Evolutionary conservation across 768 basidiomycete genomes (phyloP), one percentile per base, ranked within the genome.

Genomic region (Mycena vitilis): DNA sequence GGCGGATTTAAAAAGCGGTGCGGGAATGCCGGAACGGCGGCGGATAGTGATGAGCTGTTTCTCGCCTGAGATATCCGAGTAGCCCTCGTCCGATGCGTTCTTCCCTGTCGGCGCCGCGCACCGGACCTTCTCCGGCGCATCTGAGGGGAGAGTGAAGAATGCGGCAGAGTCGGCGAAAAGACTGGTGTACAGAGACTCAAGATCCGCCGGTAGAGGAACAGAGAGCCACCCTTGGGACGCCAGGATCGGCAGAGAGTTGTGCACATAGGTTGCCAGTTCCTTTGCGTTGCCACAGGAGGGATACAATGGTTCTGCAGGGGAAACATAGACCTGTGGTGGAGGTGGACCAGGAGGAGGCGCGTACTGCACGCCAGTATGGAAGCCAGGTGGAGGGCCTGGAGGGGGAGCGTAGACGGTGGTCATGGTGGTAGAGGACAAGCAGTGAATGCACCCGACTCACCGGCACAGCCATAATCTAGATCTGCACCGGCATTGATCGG

Each of bases 21-120:
- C 48, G 22, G 15, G 40, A 40, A 40, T 40, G 40, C 10, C 40
- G 40, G 40, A 15, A 40, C 4, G 40, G 5, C 67, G 60, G 47
- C 71, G 71, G 4, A 72, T 37, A 1, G 71, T 72, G 40, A 72
- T 69, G 37, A 72, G 67, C 56, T 68, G 67, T 47, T 72, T 72
- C 67, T 72, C 71, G 45, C 64, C 64, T 1, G 44, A 56, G 20
- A 72, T 68, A 7, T 68, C 71, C 1, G 64, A n/a, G 57, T 65
- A 72, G 16, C 71, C 71, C 60, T 72, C 71, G 57, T 72, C 71
- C 10, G 71, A 72, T 18, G 66, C 71, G 34, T 20, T 30, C 7
- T 53, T 62, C 5, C 71, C 67, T 8, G 48, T 37, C 13, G 71
- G 71, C 12, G 71, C 71, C 1, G 67, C 71, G 22, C 30, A 65